These are phyloP conservation scores for Phytophthora sansomeana DNA, from an alignment of 352 stramenopile genomes.

Conservation along the genomic window DNA sequence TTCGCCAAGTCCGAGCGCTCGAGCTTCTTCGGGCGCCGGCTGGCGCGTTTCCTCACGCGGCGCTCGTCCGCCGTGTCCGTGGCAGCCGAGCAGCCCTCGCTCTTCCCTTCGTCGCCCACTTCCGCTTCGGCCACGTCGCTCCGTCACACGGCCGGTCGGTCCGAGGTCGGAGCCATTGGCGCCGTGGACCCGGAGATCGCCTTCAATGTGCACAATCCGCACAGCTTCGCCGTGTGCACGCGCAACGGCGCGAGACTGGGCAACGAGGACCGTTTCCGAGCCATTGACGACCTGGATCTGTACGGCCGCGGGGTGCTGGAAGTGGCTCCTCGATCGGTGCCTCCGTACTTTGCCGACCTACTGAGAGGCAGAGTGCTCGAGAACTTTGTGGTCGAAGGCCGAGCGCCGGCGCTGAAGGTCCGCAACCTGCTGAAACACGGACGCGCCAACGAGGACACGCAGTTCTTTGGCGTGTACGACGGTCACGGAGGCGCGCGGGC, in stretches of 20 bases:
- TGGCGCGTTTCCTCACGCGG: slow-evolving; percentile 55
- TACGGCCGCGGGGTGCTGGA: slow-evolving; percentile 59
- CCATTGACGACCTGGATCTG: slow-evolving; percentile 74
- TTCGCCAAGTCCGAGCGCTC: slow-evolving; percentile 39
- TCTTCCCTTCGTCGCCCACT: background rate
- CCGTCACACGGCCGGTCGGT: slow-evolving; percentile 1
- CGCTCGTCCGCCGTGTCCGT: slow-evolving; percentile 50
- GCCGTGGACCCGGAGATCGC: slow-evolving; percentile 63
- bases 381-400: slow-evolving; percentile 47
- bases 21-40: slow-evolving; percentile 58
- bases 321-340: slow-evolving; percentile 36
- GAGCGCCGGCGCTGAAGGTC: slow-evolving; percentile 47
- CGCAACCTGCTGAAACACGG: slow-evolving; percentile 47
- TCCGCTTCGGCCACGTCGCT: slow-evolving; percentile 16
- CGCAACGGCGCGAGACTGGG: slow-evolving; percentile 49
- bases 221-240: slow-evolving; percentile 49
- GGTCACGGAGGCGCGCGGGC: slow-evolving; percentile 71
- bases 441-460: slow-evolving; percentile 42
- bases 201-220: slow-evolving; percentile 43
- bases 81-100: slow-evolving; percentile 15
- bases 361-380: slow-evolving; percentile 54
- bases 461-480: slow-evolving; percentile 83
- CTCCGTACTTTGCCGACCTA: slow-evolving; percentile 39
- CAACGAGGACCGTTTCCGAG: slow-evolving; percentile 81
- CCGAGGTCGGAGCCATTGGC: slow-evolving; percentile 26